Conservation (phyloP, 148 eudicot genomes). For the Nyssa sinensis region DNA sequence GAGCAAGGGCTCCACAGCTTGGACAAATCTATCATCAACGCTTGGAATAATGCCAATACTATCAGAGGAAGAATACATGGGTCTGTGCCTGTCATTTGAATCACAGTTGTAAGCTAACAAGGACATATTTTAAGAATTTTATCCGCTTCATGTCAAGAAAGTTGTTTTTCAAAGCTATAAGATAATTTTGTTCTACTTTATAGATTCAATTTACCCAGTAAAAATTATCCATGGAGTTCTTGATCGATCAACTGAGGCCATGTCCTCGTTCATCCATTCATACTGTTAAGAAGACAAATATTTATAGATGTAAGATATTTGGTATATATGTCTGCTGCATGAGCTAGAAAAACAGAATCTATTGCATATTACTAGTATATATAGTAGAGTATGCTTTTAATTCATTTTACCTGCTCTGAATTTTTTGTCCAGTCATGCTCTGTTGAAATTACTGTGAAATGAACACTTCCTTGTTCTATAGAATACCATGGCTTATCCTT, state of each 20-base stretch:
- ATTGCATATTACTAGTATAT: background rate
- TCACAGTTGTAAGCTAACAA: background rate
- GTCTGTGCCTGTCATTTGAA: slow-evolving; percentile 64
- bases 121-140: too few relatives aligned
- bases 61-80: slow-evolving; percentile 58
- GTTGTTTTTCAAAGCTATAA: background rate
- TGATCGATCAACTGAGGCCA: slow-evolving; percentile 71
- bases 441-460: slow-evolving; percentile 56
- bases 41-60: slow-evolving; percentile 18
- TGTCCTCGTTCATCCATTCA: slow-evolving; percentile 70
- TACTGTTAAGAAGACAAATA: slow-evolving; percentile 33
- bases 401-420: slow-evolving; percentile 49
- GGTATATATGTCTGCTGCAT: background rate
- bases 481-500: slow-evolving; percentile 88
- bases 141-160: too few relatives aligned
- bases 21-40: slow-evolving; percentile 47
- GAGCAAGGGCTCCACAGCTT: slow-evolving; percentile 71
- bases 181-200: background rate
- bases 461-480: slow-evolving; percentile 59
- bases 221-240: slow-evolving; percentile 72
- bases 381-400: background rate
- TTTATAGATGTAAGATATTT: background rate
- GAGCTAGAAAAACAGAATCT: background rate
- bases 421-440: slow-evolving; percentile 50
- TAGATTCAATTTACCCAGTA: background rate